Conservation (phyloP, 208 protist species). For the Trypanosoma congolense region DNA sequence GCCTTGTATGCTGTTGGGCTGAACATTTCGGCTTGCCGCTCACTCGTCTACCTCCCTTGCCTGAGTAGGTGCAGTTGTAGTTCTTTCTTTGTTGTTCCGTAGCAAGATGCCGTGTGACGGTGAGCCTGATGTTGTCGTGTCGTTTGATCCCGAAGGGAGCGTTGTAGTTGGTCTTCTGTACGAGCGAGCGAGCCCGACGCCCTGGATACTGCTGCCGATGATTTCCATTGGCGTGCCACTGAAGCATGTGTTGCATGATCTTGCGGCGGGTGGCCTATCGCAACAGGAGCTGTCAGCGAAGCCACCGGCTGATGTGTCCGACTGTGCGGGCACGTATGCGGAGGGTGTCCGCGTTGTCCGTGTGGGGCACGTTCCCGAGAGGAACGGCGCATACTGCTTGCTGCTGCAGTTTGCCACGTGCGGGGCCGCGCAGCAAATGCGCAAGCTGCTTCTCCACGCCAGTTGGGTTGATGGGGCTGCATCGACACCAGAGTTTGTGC, state of each 20-base stretch:
- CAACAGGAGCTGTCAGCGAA: neutral
- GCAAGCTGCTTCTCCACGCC: conserved; percentile 28
- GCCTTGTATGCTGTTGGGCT: too few species aligned
- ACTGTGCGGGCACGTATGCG: too few species aligned
- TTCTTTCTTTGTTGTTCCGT: neutral
- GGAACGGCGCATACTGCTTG: conserved; percentile 63
- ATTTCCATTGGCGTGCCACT: conserved; percentile 63
- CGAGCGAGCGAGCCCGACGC: conserved; percentile 21
- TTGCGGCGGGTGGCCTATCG: conserved; percentile 13
- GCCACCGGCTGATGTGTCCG: too few species aligned
- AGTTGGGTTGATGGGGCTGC: conserved; percentile 24
- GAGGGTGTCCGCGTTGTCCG: too few species aligned
- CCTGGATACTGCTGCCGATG: conserved; percentile 57
- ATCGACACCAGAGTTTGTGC: conserved; percentile 40
- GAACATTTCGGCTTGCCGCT: too few species aligned
- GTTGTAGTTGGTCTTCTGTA: conserved; percentile 39
- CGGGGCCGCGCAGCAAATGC: conserved; percentile 28
- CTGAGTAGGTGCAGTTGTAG: neutral
- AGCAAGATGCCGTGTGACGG: conserved; percentile 2
- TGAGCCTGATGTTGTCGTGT: conserved; percentile 33
- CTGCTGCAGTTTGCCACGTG: conserved; percentile 42
- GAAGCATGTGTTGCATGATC: conserved; percentile 30
- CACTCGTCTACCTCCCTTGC: too few species aligned
- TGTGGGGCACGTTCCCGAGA: conserved; percentile 55
- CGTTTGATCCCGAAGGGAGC: conserved; percentile 48